Conservation (phyloP, 805 yeast species). For the Lipomyces spencermartinsiae region DNA sequence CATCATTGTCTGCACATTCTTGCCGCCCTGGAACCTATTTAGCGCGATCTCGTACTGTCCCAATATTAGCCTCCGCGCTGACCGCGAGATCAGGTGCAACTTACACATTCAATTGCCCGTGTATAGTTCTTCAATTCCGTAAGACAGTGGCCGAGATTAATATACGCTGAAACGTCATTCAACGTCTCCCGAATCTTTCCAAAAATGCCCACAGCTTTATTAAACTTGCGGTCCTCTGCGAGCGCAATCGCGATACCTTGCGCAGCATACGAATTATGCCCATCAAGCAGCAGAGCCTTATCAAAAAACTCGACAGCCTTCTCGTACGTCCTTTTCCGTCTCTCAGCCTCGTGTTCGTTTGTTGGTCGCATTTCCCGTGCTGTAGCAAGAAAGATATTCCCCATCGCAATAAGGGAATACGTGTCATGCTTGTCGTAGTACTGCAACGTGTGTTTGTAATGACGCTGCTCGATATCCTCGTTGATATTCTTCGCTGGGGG, state of each 20-base stretch:
- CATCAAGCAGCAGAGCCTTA: conserved; percentile 84
- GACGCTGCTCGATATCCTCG: conserved; percentile 69
- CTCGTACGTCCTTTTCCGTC: conserved; percentile 73
- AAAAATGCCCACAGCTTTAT: conserved; percentile 81
- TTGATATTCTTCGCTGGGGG: conserved; percentile 55
- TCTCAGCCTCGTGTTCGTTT: conserved; percentile 57
- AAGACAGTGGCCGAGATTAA: conserved; percentile 88
- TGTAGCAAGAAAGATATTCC: conserved; percentile 78
- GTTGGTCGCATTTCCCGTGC: conserved; percentile 74
- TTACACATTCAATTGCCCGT: conserved; percentile 73
- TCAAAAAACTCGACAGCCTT: conserved; percentile 93
- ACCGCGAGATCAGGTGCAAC: conserved; percentile 32
- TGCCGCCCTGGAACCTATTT: conserved; percentile 61
- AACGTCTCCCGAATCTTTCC: conserved; percentile 89
- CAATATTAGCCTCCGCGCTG: conserved; percentile 6
- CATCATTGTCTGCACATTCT: conserved; percentile 70
- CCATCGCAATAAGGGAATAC: conserved; percentile 88
- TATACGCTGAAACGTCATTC: conserved; percentile 78
- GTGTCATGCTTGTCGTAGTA: conserved; percentile 81
- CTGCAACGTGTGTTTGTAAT: conserved; percentile 83
- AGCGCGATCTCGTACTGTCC: conserved; percentile 75
- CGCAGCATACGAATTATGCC: conserved; percentile 90
- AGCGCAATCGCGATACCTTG: conserved; percentile 95
- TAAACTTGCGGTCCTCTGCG: conserved; percentile 70
- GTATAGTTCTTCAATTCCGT: conserved; percentile 80